phyloP scores from a whole-genome alignment of 2,329 filamentous ascomycete genomes.

The Penicillium nordicum region DNA sequence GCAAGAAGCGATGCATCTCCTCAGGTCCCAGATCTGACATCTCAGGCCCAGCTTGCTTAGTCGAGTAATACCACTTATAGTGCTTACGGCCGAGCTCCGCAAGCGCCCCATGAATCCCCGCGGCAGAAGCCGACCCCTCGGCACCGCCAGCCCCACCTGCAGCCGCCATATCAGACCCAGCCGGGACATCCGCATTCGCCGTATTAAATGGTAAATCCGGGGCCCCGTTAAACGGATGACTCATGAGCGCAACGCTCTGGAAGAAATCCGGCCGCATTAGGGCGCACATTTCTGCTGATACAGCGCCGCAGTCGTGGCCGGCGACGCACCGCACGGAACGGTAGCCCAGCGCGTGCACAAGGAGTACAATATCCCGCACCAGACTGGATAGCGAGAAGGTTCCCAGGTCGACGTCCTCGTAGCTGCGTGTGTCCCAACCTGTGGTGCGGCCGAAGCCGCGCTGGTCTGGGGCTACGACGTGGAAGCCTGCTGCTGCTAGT shows the following conservation, averaged over 20 bases:
- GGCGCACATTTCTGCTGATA: slow-evolving; percentile 58
- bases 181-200: slow-evolving; percentile 25
- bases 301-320: slow-evolving; percentile 65
- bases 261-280: slow-evolving; percentile 65
- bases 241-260: slow-evolving; percentile 59
- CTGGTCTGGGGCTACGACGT: slow-evolving; percentile 65
- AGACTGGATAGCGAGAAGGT: slow-evolving; percentile 58
- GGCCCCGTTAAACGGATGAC: slow-evolving; percentile 60
- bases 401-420: slow-evolving; percentile 52
- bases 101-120: slow-evolving; percentile 55
- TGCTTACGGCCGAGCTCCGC: slow-evolving; percentile 59
- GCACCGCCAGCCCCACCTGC: background rate
- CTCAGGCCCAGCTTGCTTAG: slow-evolving; percentile 33
- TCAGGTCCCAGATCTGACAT: slow-evolving; percentile 39
- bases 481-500: slow-evolving; percentile 59
- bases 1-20: slow-evolving; percentile 58
- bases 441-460: slow-evolving; percentile 66
- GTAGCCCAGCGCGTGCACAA: slow-evolving; percentile 62
- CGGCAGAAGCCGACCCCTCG: too few relatives aligned
- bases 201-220: slow-evolving; percentile 50
- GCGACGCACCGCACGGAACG: slow-evolving; percentile 56
- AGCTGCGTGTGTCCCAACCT: slow-evolving; percentile 54
- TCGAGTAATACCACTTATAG: slow-evolving; percentile 61
- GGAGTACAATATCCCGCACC: slow-evolving; percentile 59
- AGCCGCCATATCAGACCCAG: background rate